A percentile compares a stretch with the other conserved stretches of the same genome.
phyloP scores from a whole-genome alignment of 257 asterid species.

The Cruciata laevipes region DNA sequence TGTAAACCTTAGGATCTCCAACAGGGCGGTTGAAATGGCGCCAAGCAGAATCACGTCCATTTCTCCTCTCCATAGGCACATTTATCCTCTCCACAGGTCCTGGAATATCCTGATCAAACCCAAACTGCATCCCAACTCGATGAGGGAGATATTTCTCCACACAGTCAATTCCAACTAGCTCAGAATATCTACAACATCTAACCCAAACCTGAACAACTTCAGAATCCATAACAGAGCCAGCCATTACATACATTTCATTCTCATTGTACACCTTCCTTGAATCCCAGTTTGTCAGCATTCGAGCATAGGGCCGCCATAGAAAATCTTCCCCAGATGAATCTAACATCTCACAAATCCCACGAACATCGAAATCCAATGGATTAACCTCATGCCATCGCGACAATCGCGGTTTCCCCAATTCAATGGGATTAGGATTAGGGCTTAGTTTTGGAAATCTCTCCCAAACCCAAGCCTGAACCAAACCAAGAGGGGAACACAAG shows the following conservation, averaged over 20 bases:
- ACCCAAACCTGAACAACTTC: conserved; percentile 10
- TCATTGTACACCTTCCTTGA: conserved; percentile 7
- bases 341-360: not conserved
- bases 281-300: conserved; percentile 4
- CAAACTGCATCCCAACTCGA: conserved; percentile 37
- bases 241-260: conserved; percentile 8
- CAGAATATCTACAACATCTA: conserved; percentile 21
- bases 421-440: conserved; percentile 10
- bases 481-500: conserved; percentile 21
- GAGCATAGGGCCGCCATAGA: conserved; percentile 27
- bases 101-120: conserved; percentile 36
- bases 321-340: conserved; percentile 16
- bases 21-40: conserved; percentile 15
- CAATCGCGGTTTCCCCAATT: conserved; percentile 20
- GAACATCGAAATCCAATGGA: not conserved
- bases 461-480: conserved; percentile 44
- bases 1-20: conserved; percentile 1
- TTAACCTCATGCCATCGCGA: conserved; percentile 28
- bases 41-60: conserved; percentile 14
- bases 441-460: conserved; percentile 29
- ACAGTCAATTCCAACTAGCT: conserved; percentile 27
- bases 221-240: conserved; percentile 10
- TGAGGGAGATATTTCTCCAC: conserved; percentile 30
- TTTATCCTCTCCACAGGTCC: not conserved
- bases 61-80: not conserved